Percentiles rank a stretch among this genome's conserved stretches.
Conservation (phyloP, 164 flowering plant species). For the Vitis amurensis region DNA sequence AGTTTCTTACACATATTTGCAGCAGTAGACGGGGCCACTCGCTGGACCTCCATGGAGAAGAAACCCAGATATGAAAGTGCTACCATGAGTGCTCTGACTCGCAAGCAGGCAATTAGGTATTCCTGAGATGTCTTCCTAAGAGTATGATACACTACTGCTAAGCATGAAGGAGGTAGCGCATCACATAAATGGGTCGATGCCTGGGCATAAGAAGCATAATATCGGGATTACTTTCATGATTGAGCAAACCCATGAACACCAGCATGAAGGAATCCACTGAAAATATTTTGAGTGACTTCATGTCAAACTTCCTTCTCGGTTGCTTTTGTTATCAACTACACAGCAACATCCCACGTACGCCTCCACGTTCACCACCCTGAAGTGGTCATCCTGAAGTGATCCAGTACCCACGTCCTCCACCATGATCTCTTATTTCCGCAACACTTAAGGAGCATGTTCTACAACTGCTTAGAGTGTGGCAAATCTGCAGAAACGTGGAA, state of each 20-base stretch:
- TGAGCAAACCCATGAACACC: slow-evolving; percentile 87
- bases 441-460: no score
- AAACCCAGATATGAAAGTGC: slow-evolving; percentile 95
- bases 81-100: slow-evolving; percentile 98
- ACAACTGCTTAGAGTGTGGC: no score
- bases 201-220: slow-evolving; percentile 97
- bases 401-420: no score
- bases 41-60: slow-evolving; percentile 99
- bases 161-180: slow-evolving; percentile 94
- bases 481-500: no score
- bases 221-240: slow-evolving; percentile 92
- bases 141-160: slow-evolving; percentile 96
- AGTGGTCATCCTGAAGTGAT: no score
- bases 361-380: no score
- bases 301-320: no score
- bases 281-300: slow-evolving; percentile 83
- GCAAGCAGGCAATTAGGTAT: slow-evolving; percentile 98
- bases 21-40: slow-evolving; percentile 96
- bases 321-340: no score
- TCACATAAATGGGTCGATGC: slow-evolving; percentile 93
- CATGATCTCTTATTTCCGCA: no score
- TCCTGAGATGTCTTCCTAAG: slow-evolving; percentile 97
- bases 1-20: slow-evolving; percentile 99
- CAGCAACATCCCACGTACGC: no score
- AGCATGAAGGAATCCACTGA: slow-evolving; percentile 96